A percentile compares a stretch with the other conserved stretches of the same genome.
These are phyloP conservation scores for Neonectria sp. DNA, from an alignment of 2,329 filamentous ascomycete genomes.

Conservation along the genomic window DNA sequence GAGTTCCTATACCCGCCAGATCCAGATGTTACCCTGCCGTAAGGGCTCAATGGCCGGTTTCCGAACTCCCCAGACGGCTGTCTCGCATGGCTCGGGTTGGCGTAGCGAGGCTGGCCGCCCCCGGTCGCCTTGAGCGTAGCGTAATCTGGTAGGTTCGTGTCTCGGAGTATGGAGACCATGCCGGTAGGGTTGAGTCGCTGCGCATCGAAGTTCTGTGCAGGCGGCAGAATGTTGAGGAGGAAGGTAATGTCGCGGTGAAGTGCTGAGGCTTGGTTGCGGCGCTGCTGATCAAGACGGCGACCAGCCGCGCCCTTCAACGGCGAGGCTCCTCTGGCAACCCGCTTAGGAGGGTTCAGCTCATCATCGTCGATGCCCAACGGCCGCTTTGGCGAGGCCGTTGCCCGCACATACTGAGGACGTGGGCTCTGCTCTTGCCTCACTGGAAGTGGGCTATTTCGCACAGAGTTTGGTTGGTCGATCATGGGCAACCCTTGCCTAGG, in stretches of 20 bases:
- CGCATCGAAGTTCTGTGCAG: slow-evolving; percentile 79
- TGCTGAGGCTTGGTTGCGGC: slow-evolving; percentile 74
- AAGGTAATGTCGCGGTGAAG: slow-evolving; percentile 80
- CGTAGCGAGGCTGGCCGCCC: slow-evolving; percentile 54
- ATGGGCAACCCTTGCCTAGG: slow-evolving; percentile 71
- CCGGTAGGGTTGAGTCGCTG: slow-evolving; percentile 78
- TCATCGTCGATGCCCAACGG: slow-evolving; percentile 79
- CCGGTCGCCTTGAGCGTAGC: slow-evolving; percentile 66
- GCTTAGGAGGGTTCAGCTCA: slow-evolving; percentile 82
- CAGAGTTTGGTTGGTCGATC: slow-evolving; percentile 66
- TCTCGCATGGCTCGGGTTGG: slow-evolving; percentile 55
- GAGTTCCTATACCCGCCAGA: slow-evolving; percentile 66
- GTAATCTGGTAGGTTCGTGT: slow-evolving; percentile 76
- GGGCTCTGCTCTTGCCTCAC: slow-evolving; percentile 59
- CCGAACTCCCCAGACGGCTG: slow-evolving; percentile 62
- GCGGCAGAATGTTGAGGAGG: slow-evolving; percentile 80
- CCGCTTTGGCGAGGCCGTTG: slow-evolving; percentile 72
- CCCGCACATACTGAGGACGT: slow-evolving; percentile 62
- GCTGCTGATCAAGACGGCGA: slow-evolving; percentile 85
- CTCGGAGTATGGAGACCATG: slow-evolving; percentile 81
- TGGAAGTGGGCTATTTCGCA: slow-evolving; percentile 61
- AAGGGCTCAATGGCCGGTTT: slow-evolving; percentile 64
- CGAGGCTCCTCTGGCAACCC: slow-evolving; percentile 90
- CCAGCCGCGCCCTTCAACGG: slow-evolving; percentile 93
- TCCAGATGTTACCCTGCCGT: slow-evolving; percentile 58